Base-by-base conservation (phyloP, 768 basidiomycete species). In the Phylloporus arenicola region DNA sequence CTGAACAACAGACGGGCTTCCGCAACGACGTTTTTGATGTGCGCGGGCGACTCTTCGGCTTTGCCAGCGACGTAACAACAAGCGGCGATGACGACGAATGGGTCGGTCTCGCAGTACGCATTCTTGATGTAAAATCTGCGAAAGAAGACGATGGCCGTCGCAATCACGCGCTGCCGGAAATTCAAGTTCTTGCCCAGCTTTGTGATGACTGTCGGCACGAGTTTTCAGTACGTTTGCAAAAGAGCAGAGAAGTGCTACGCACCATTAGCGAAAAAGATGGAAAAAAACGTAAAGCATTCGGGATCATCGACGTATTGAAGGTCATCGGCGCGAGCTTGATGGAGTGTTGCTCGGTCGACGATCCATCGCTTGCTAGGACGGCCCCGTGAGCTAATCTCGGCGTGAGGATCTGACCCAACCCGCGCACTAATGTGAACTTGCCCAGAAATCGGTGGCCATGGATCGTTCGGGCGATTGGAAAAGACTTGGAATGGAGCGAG, bases 1-100 rank as follows among this genome's bases (percentile, higher is more conserved):
- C 77, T 78, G 64, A 94, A 96, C 38, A 93, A 68, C 6, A 76
- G 60, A 49, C 88, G 79, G 0, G 93, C 86, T 64, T 97, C 94
- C 2, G 82, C 70, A 24, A 95, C 84, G 25, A 97, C 84, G 56
- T 80, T 87, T 72, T 97, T 97, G 71, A 98, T 92, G 62, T 94
- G 92, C 1, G 92, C 79, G 0, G 96, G 94, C 0, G 86, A 90
- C 67, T 99, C 96, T 63, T 99, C 96, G 1, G 93, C 92, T 67
- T 99, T 99, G 0, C 94, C 91, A 9, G 95, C 94, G 30, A 98
- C 86, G 68, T 97, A 98, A 56, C 86, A 85, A 69, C 95, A 99
- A 0, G 93, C 91, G 0, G 92, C 83, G 39, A 93, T 83, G 44
- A 97, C 93, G 50, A 94, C 75, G 60, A 90, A 93, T 0, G 92